Percentiles rank a stretch among this genome's conserved stretches.
phyloP scores from a whole-genome alignment of 2,329 filamentous ascomycete genomes.

The Helotiales sp. region DNA sequence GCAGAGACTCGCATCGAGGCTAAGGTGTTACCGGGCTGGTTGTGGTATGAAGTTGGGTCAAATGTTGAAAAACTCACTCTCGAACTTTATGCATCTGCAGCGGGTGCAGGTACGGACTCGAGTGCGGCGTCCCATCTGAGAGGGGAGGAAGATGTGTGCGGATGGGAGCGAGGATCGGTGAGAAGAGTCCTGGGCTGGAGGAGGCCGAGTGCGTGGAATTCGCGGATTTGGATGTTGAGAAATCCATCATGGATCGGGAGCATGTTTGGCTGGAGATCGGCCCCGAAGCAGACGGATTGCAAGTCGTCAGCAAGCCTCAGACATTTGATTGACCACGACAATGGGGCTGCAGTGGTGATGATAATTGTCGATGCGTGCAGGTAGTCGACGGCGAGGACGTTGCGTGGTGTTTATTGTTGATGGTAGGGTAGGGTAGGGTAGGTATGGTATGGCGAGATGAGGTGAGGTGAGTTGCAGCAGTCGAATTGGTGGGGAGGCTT shows the following conservation, averaged over 20 bases:
- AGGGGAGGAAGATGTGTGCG: constrained; percentile 42
- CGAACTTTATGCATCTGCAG: constrained; percentile 71
- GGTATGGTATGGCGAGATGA: background rate
- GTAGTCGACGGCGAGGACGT: background rate
- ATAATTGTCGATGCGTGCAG: background rate
- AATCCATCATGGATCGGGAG: constrained; percentile 17
- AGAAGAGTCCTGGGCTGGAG: constrained; percentile 63
- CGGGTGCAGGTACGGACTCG: constrained; percentile 67
- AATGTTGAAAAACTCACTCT: constrained; percentile 58
- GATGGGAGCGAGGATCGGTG: constrained; percentile 43
- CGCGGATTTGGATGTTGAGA: constrained; percentile 39
- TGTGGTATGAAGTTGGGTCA: constrained; percentile 2
- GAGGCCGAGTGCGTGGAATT: constrained; percentile 58
- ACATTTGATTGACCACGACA: background rate
- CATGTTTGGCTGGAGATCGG: constrained; percentile 15
- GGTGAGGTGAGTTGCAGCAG: background rate
- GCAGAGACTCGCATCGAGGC: background rate
- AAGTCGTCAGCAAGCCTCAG: background rate
- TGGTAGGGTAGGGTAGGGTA: background rate
- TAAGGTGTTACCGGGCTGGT: background rate
- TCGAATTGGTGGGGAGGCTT: background rate
- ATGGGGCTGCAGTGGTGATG: background rate
- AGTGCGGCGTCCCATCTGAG: constrained; percentile 48
- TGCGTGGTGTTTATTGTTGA: background rate
- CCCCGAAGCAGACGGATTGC: background rate